Base-by-base conservation (phyloP, 2,329 filamentous ascomycete species). In the Macroventuria anomochaeta region DNA sequence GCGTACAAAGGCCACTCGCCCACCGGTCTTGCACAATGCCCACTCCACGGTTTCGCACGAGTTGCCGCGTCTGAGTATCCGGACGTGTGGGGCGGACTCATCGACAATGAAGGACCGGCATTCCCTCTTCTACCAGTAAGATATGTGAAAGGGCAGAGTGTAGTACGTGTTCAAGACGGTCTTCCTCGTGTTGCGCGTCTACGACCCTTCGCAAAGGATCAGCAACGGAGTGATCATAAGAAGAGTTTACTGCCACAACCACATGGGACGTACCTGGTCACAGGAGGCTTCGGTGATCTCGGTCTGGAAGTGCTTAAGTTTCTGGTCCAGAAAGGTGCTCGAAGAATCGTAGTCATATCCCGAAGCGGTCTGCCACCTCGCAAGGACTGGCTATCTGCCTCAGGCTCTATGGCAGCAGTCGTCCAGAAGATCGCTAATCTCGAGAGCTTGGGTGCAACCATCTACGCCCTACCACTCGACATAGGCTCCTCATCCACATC, bases 201-300 rank as follows among this genome's bases (percentile, higher is more conserved):
- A 15, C 67, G 73, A 5, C 54, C 64, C 4, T 57, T 69, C 7
- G 47, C 59, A 10, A 65, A 61, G 25, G 52, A 57, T 5, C 58
- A 66, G 46, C 13, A 40, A 49, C 12, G 34, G 41, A 62, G 38
- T 7, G 40, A 48, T 10, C 31, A 20, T 5, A 53, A 31, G 15
- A 58, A 42, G 1, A 49, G 44, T 10, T 21, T 65, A 2, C 5
- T 62, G 3, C 70, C 71, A 7, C 23, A 64, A 72, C 18, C 65
- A 67, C 64, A 73, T n/a, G 76, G 77, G 2, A 79, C 77, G 0
- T 80, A 80, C 51, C 25, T 80, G 15, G 72, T 80, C 21, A 77
- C 77, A 12, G 76, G 77, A 34, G 76, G 76, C 1, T 63, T 78
- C 12, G 76, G 77, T 1, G 71, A 68, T 10, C 67, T 80, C 2